These are phyloP conservation scores for Leccinum pachyderme DNA, from an alignment of 1,284 basidiomycete genomes.

Conservation along the genomic window DNA sequence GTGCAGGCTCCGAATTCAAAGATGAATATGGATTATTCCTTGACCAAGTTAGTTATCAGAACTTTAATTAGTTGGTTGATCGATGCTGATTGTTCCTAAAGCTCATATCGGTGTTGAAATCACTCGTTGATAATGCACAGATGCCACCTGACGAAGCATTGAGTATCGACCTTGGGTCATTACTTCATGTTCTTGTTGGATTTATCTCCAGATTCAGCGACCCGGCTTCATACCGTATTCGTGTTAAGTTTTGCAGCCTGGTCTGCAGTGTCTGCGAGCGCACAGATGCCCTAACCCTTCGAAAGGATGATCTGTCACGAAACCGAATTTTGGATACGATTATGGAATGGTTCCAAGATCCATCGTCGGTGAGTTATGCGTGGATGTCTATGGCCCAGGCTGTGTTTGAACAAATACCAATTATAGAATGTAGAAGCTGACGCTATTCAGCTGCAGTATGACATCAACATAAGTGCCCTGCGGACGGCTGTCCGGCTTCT, in stretches of 20 bases:
- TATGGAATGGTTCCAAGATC: constrained; percentile 71
- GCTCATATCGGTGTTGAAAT: constrained; percentile 74
- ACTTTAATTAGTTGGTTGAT: constrained; percentile 5
- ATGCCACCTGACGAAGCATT: constrained; percentile 58
- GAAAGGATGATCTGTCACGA: constrained; percentile 65
- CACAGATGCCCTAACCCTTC: constrained; percentile 58
- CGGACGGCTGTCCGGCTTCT: constrained; percentile 73
- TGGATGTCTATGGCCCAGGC: background rate
- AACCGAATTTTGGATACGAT: constrained; percentile 73
- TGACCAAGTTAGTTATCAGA: constrained; percentile 59
- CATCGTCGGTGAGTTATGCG: constrained; percentile 41
- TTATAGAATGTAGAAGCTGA: constrained; percentile 31
- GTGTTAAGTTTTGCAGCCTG: constrained; percentile 74
- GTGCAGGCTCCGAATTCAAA: constrained; percentile 45
- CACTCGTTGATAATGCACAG: constrained; percentile 74
- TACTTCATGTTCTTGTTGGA: constrained; percentile 60
- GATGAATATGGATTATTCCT: constrained; percentile 65
- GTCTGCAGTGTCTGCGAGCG: constrained; percentile 68
- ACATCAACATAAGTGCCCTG: constrained; percentile 72
- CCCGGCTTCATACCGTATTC: constrained; percentile 57
- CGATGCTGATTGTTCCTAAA: constrained; percentile 30
- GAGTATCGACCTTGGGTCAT: constrained; percentile 68
- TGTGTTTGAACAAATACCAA: constrained; percentile 11
- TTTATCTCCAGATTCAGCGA: constrained; percentile 67
- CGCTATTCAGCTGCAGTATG: constrained; percentile 44